Evolutionary conservation across 495 filamentous ascomycete species (phyloP).

Genomic region (Penicillium diatomitis): DNA sequence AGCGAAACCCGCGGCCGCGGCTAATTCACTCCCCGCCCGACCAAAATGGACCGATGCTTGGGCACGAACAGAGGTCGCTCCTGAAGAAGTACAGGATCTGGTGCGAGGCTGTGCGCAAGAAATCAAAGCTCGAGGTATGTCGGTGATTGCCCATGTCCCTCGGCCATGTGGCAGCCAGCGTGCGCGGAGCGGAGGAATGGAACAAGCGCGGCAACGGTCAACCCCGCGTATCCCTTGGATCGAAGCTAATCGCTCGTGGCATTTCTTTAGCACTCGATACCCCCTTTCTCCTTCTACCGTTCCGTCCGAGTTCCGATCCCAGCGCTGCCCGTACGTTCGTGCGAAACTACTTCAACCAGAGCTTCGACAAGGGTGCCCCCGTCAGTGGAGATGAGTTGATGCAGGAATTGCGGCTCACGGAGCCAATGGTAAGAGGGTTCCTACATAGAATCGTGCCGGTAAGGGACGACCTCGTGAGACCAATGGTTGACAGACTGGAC

Average conservation of each 20-base stretch:
- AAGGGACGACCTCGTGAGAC: neutral
- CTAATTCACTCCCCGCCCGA: constrained; percentile 46
- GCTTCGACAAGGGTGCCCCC: constrained; percentile 32
- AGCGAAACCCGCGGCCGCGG: constrained; percentile 40
- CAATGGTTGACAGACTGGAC: neutral
- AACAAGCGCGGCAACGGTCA: constrained; percentile 3
- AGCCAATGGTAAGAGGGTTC: constrained; percentile 65
- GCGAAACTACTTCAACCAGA: constrained; percentile 77
- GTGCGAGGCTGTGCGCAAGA: constrained; percentile 77
- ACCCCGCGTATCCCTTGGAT: constrained; percentile 19
- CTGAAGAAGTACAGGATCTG: constrained; percentile 85
- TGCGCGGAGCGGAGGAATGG: neutral
- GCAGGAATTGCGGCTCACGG: constrained; percentile 85
- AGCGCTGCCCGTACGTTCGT: constrained; percentile 87
- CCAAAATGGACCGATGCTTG: constrained; percentile 87
- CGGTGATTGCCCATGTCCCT: constrained; percentile 4
- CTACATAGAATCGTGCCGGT: neutral
- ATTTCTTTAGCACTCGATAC: constrained; percentile 62
- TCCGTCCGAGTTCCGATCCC: constrained; percentile 84
- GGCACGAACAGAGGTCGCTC: constrained; percentile 73
- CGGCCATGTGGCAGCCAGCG: constrained; percentile 17
- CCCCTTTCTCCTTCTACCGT: constrained; percentile 92
- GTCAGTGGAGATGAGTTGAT: constrained; percentile 59
- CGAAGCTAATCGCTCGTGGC: constrained; percentile 26
- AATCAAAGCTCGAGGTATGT: constrained; percentile 87